Evolutionary conservation across 345 rosid genomes (phyloP), one percentile per base, ranked within the genome.

Genomic region (Citrus mangshanensis): DNA sequence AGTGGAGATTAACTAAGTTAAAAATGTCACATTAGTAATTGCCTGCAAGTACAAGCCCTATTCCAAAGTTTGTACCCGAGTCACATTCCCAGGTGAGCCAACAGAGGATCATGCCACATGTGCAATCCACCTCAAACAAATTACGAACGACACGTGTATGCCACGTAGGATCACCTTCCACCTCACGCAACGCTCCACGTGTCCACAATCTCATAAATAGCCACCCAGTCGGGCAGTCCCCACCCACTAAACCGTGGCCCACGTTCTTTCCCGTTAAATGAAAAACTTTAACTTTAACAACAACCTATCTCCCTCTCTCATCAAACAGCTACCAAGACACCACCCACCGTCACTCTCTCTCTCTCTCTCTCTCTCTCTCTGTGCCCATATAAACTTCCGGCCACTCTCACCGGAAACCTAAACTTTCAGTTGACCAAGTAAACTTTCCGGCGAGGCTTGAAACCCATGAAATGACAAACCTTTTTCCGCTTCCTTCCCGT

Each of bases 161-260:
- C 86, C 85, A 81, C 76, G 86, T 79, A 22, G 61, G 84, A 83
- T 5, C 12, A 0, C 6, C 32, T 3, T 61, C 2, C 37, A 49
- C 83, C 83, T 73, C 24, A 46, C 60, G 51, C 6, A 37, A 1
- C 6, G 0, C 25, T 58, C 79, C 85, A 77, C 83, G 83, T 86
- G 82, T 59, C 67, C 56, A 58, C 2, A 3, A n/a, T 9, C 34
- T 49, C 62, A 69, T 59, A 76, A 78, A 79, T 81, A 60, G 76
- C 64, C 83, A 46, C 18, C 18, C 51, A 3, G 42, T 38, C 42
- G 10, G 42, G 42, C 42, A 9, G 51, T 46, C 51, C 80, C 85
- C 75, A 61, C 75, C 67, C 0, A 56, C 71, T 6, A 3, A 3
- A 22, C 6, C 54, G 21, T 74, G 61, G 65, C 78, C 78, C 72